These are phyloP conservation scores for Theobroma grandiflorum DNA, from an alignment of 441 rosid species.

Conservation along the genomic window DNA sequence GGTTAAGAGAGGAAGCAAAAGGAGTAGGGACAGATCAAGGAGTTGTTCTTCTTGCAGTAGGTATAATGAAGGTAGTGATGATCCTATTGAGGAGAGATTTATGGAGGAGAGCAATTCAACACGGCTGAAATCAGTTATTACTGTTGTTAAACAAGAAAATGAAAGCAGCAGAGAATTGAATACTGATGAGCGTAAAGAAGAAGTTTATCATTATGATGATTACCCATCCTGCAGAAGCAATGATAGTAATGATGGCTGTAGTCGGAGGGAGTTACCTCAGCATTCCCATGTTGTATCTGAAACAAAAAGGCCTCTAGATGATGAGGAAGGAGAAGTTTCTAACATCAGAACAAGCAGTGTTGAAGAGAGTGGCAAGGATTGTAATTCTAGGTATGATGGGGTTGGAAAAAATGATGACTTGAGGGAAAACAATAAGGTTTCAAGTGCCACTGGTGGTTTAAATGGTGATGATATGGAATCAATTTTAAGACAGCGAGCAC, in stretches of 20 bases:
- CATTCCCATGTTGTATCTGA: constrained; percentile 32
- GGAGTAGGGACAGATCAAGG: constrained; percentile 44
- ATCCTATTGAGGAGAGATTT: constrained; percentile 45
- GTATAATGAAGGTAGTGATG: constrained; percentile 39
- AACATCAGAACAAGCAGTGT: constrained; percentile 25
- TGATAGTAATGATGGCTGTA: constrained; percentile 51
- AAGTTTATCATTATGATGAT: constrained; percentile 57
- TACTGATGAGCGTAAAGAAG: constrained; percentile 54
- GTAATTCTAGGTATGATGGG: constrained; percentile 37
- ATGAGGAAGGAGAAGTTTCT: constrained; percentile 44
- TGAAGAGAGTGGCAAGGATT: constrained; percentile 29
- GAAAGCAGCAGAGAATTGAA: constrained; percentile 36
- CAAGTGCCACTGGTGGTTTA: constrained; percentile 33
- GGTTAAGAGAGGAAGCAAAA: constrained; percentile 31
- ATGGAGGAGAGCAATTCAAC: constrained; percentile 41
- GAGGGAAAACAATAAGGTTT: constrained; percentile 33
- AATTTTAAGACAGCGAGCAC: constrained; percentile 70
- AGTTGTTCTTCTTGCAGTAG: constrained; percentile 45
- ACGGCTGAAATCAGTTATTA: constrained; percentile 70
- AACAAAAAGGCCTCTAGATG: constrained; percentile 32
- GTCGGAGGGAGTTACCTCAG: constrained; percentile 38
- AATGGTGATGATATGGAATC: constrained; percentile 64
- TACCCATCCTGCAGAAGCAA: constrained; percentile 61
- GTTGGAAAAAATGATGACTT: constrained; percentile 26
- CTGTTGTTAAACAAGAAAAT: constrained; percentile 39